Base-by-base conservation (phyloP, 2,329 filamentous ascomycete genomes). In the Talaromyces sp. region DNA sequence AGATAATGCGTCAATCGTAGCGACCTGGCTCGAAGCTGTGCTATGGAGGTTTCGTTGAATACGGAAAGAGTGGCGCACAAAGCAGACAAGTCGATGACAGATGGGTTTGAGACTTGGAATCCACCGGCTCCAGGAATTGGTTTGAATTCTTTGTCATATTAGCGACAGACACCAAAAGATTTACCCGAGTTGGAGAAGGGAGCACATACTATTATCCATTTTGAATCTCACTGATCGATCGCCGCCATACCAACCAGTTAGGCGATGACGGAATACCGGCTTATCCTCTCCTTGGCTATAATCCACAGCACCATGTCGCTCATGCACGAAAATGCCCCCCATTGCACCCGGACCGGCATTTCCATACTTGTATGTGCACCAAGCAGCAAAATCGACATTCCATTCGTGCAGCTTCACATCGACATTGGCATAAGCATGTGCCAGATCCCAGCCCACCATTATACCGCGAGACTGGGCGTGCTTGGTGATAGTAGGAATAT, bases 341-440 rank as follows among this genome's bases (percentile, higher is more conserved):
- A 95, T 95, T 7, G 87, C 83, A 1, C 92, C 92, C 0, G 92
- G 91, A 0, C 92, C 92, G 21, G 87, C 86, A 72, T 96, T 96
- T 73, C 95, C 85, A 77, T 96, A 96, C 79, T 96, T 96, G 82
- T 96, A 96, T 7, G 89, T 93, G 77, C 92, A 96, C 92, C 92
- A 96, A 62, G 84, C 90, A 8, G 92, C 92, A 69, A 96, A 96
- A 74, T 96, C 92, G 42, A 95, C 91, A 67, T 90, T 84, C 92
- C 92, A 96, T 69, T 93, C 90, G 73, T 96, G 91, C 21, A 96
- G 81, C 63, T 83, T 78, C 9, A 96, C 76, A 31, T 88, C 85
- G 2, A 93, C 89, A 70, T 96, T 96, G 35, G 90, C 92, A 44
- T 85, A 90, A 0, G 91, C 91, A 75, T 96, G 91, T 0, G 92